A percentile compares a stretch with the other conserved stretches of the same genome.
phyloP scores from a whole-genome alignment of 805 yeast genomes.

The Cyberlindnera suaveolens region DNA sequence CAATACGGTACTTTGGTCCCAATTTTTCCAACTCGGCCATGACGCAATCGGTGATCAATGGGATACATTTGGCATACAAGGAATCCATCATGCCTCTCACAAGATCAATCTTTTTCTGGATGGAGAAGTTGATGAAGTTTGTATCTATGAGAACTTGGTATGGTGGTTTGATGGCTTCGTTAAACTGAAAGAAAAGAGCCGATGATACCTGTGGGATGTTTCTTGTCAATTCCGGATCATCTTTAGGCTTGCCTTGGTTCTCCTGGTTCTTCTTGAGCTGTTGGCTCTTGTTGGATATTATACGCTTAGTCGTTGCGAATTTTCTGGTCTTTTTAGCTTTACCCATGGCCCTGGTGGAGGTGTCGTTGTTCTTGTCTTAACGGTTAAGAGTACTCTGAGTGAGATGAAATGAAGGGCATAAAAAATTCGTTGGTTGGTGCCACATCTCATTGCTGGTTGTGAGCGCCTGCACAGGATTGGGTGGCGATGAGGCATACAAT shows the following conservation, averaged over 20 bases:
- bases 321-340: conserved; percentile 95
- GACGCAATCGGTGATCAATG: conserved; percentile 94
- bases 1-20: conserved; percentile 93
- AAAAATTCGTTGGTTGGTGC: no score
- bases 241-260: conserved; percentile 33
- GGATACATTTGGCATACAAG: conserved; percentile 89
- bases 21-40: conserved; percentile 96
- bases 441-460: no score
- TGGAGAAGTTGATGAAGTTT: conserved; percentile 92
- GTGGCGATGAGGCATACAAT: no score
- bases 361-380: conserved; percentile 4
- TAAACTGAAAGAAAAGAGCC: conserved; percentile 90
- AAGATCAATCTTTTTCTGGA: conserved; percentile 90
- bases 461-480: no score
- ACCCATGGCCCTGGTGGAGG: conserved; percentile 53
- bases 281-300: conserved; percentile 67
- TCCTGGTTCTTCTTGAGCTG: conserved; percentile 42
- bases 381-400: no score
- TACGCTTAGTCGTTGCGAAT: conserved; percentile 88
- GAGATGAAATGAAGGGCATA: no score
- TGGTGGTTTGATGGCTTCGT: conserved; percentile 95
- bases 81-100: conserved; percentile 98
- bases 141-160: conserved; percentile 95
- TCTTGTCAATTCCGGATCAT: conserved; percentile 73
- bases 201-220: conserved; percentile 91